phyloP scores from a whole-genome alignment of 2,329 filamentous ascomycete genomes.

The Fusarium brevicatenulatum region DNA sequence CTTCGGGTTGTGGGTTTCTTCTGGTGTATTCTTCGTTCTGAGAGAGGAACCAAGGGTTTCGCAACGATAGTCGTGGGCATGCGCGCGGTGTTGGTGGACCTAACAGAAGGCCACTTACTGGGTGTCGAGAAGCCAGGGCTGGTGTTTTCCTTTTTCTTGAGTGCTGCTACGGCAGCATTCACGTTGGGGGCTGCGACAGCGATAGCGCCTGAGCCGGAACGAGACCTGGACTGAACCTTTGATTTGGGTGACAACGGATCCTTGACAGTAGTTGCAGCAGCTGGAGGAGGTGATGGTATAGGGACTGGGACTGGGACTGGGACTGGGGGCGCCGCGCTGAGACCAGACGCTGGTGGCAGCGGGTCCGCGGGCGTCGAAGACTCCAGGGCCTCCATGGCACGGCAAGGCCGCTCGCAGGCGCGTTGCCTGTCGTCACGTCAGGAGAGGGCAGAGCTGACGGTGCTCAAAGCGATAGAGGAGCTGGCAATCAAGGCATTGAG shows the following conservation, averaged over 20 bases:
- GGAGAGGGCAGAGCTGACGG: slow-evolving; percentile 40
- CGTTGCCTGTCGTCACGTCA: slow-evolving; percentile 30
- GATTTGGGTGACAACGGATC: slow-evolving; percentile 39
- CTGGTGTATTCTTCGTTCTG: slow-evolving; percentile 58
- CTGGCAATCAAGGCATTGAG: slow-evolving; percentile 41
- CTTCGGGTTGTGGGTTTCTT: slow-evolving; percentile 49
- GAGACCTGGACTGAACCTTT: slow-evolving; percentile 21
- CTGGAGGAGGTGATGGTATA: slow-evolving; percentile 31
- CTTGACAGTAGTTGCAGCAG: slow-evolving; percentile 36
- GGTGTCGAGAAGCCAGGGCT: slow-evolving; percentile 24
- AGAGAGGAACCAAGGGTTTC: slow-evolving; percentile 57
- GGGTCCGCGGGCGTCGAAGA: slow-evolving; percentile 37
- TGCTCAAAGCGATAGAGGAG: slow-evolving; percentile 43
- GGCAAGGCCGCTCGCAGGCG: slow-evolving; percentile 36
- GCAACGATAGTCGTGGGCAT: slow-evolving; percentile 36
- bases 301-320: slow-evolving; percentile 18
- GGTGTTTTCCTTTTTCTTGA: slow-evolving; percentile 33
- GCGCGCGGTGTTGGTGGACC: slow-evolving; percentile 36
- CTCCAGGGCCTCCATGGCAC: slow-evolving; percentile 45
- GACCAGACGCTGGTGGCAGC: slow-evolving; percentile 44
- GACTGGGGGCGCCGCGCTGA: slow-evolving; percentile 42
- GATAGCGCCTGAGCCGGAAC: slow-evolving; percentile 35
- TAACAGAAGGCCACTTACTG: slow-evolving; percentile 37
- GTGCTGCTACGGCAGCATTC: slow-evolving; percentile 5
- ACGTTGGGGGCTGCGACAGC: slow-evolving; percentile 5